Evolutionary conservation across 306 rosid genomes (phyloP), one percentile per base, ranked within the genome.

Genomic region (Sechiopsis laciniata): DNA sequence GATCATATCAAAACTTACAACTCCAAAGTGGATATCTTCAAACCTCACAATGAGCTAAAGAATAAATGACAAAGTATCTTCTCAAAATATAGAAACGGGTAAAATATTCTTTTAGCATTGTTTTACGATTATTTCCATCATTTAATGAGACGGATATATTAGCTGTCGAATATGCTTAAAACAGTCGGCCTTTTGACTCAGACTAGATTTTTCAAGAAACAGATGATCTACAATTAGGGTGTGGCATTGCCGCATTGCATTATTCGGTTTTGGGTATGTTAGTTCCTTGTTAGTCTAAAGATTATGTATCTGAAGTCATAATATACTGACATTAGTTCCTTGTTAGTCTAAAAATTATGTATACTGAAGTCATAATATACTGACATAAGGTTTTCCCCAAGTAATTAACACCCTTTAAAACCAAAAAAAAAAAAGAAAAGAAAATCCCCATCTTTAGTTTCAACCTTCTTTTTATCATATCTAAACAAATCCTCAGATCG

Each of bases 1-100:
- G 35, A 62, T 71, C 61, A 10, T 60, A 78, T 72, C 77, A 80
- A 82, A 71, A 53, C 24, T 14, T 24, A 24, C 15, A 7, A 5
- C 14, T 46, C 6, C 14, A 5, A 22, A 70, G 19, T 70, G 59
- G 74, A 50, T 51, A 51, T 51, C 10, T 51, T 46, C 46, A 48
- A 56, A 37, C 19, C 40, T 68, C 56, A 21, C 12, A 20, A 8
- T 70, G 42, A 58, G 26, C 37, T 48, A 48, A 70, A 20, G 22
- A 48, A 22, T 51, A 32, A 51, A 70, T 8, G 74, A 7, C 57
- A 8, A 61, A 6, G 6, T 19, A 0, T 48, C n/a, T 69, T 21
- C 26, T 50, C 40, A 20, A 67, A 7, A 5, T 15, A 67, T 13
- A 45, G 37, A 68, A 68, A 46, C 19, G 20, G 6, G 35, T 46